These are phyloP conservation scores for Apocynum venetum DNA, from an alignment of 257 asterid genomes.

Conservation along the genomic window DNA sequence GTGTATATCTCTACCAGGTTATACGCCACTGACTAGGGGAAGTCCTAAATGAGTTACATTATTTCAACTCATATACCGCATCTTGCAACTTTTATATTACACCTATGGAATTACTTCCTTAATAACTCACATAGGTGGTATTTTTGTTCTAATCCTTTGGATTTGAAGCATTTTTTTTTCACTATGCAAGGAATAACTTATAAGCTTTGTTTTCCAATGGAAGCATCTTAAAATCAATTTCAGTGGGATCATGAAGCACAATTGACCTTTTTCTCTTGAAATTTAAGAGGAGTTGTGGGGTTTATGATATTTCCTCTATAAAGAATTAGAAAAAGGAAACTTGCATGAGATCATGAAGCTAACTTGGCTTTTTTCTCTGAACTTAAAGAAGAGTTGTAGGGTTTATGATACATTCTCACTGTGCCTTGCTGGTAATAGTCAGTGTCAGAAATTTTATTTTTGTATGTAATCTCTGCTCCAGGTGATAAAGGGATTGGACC, in stretches of 20 bases:
- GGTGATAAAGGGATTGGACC: constrained; percentile 90
- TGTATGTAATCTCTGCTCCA: constrained; percentile 13
- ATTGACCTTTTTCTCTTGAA: background rate
- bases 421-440: background rate
- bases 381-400: too few species aligned
- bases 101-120: background rate
- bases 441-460: background rate
- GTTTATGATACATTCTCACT: background rate
- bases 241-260: background rate
- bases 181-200: background rate
- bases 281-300: background rate
- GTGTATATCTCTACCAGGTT: background rate
- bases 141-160: background rate
- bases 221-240: background rate
- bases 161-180: background rate
- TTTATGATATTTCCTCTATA: background rate
- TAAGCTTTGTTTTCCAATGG: background rate
- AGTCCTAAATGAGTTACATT: too few species aligned
- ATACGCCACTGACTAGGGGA: too few species aligned
- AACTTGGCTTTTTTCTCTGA: too few species aligned
- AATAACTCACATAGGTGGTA: background rate
- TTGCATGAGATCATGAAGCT: too few species aligned
- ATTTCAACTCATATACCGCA: background rate
- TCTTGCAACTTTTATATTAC: background rate
- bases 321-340: background rate